phyloP scores from a whole-genome alignment of 2,329 filamentous ascomycete genomes.

The Trichophyton rubrum region DNA sequence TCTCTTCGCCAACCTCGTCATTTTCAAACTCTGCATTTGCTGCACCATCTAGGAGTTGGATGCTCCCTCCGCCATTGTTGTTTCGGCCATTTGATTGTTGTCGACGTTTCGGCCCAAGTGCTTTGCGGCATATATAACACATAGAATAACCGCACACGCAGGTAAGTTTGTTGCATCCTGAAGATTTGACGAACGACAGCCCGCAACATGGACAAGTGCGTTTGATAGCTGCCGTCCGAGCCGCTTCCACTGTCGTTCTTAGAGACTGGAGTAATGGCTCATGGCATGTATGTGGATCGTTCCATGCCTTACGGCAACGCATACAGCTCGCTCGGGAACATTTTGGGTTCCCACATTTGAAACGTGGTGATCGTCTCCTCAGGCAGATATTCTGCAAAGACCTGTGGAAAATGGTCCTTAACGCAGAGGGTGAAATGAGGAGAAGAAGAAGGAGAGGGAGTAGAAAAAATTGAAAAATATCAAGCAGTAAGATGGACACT shows the following conservation, averaged over 20 bases:
- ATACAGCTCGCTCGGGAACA: constrained; percentile 68
- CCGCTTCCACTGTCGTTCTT: constrained; percentile 79
- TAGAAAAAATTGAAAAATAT: constrained; percentile 33
- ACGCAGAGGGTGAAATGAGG: constrained; percentile 41
- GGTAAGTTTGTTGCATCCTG: constrained; percentile 92
- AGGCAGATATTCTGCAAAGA: constrained; percentile 57
- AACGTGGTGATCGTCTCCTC: constrained; percentile 60
- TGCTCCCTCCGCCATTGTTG: neutral
- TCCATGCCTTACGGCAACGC: constrained; percentile 69
- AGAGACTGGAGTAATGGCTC: constrained; percentile 70
- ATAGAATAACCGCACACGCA: constrained; percentile 94
- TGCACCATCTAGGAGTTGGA: constrained; percentile 2
- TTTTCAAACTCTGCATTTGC: constrained; percentile 6
- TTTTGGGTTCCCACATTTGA: constrained; percentile 57
- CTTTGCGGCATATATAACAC: constrained; percentile 90
- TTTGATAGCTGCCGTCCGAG: constrained; percentile 87
- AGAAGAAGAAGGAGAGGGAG: constrained; percentile 43
- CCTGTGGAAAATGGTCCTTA: constrained; percentile 41
- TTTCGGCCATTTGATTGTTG: constrained; percentile 14
- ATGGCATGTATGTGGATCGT: constrained; percentile 80
- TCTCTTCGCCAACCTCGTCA: constrained; percentile 28
- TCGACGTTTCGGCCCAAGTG: constrained; percentile 26
- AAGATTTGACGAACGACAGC: constrained; percentile 81
- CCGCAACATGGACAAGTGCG: constrained; percentile 86
- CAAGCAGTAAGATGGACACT: constrained; percentile 32